These are phyloP conservation scores for Niveomyces coronatus DNA, from an alignment of 2,329 filamentous ascomycete genomes.

Conservation along the genomic window DNA sequence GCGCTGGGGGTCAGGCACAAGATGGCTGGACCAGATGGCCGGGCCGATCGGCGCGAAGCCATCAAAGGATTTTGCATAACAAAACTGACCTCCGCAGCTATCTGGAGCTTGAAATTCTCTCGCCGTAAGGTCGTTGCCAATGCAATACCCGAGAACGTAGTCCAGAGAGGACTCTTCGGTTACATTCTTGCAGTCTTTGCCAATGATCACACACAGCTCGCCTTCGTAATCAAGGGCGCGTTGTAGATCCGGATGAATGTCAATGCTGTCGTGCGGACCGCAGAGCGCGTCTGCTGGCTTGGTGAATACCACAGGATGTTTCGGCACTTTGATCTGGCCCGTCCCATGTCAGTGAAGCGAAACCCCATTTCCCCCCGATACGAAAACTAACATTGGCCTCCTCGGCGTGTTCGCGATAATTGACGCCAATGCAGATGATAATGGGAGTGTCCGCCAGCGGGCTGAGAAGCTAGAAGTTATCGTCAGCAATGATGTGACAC, in stretches of 20 bases:
- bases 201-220: slow-evolving; percentile 40
- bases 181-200: slow-evolving; percentile 36
- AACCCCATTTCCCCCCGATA: not conserved
- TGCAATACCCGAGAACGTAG: slow-evolving; percentile 47
- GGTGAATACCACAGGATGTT: slow-evolving; percentile 12
- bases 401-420: slow-evolving; percentile 18
- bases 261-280: slow-evolving; percentile 12
- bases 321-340: not conserved
- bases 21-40: slow-evolving; percentile 17
- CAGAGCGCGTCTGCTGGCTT: slow-evolving; percentile 15
- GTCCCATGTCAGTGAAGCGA: not conserved
- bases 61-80: slow-evolving; percentile 40
- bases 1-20: slow-evolving; percentile 12
- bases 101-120: slow-evolving; percentile 38
- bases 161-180: slow-evolving; percentile 34
- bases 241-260: slow-evolving; percentile 34
- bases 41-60: slow-evolving; percentile 42
- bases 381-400: slow-evolving; percentile 13
- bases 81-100: slow-evolving; percentile 30
- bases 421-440: slow-evolving; percentile 19
- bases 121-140: slow-evolving; percentile 42
- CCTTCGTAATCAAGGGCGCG: slow-evolving; percentile 17
- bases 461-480: not conserved
- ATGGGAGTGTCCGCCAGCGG: slow-evolving; percentile 1
- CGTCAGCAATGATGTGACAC: too few species aligned